Percentiles rank a stretch among this genome's conserved stretches.
These are phyloP conservation scores for Pseudomicrostroma phylloplanum DNA, from an alignment of 1,284 basidiomycete species.

Conservation along the genomic window DNA sequence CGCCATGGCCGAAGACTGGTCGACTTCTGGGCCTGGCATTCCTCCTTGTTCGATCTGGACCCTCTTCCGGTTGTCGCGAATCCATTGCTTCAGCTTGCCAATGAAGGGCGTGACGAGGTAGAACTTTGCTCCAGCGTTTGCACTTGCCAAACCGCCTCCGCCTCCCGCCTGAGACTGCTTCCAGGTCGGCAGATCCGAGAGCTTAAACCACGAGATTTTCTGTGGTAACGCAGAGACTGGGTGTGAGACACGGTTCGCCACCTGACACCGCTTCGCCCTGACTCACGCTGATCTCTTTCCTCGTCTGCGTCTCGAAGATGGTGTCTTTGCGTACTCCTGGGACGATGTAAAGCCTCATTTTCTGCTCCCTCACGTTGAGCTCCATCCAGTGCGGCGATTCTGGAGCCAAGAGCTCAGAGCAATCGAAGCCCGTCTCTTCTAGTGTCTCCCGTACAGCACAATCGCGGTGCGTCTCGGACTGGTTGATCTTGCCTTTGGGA, in stretches of 20 bases:
- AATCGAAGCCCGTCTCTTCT: constrained; percentile 50
- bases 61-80: constrained; percentile 34
- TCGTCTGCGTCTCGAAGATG: constrained; percentile 82
- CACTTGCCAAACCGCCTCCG: constrained; percentile 51
- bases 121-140: constrained; percentile 60
- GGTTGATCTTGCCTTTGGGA: constrained; percentile 98
- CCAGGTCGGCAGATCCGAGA: constrained; percentile 89
- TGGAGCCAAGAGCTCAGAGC: constrained; percentile 27
- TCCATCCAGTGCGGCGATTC: constrained; percentile 64
- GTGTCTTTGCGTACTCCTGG: constrained; percentile 83
- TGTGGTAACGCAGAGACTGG: constrained; percentile 45
- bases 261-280: neutral
- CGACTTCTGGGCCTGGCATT: constrained; percentile 5
- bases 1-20: neutral
- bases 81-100: constrained; percentile 46
- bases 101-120: constrained; percentile 96
- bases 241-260: neutral
- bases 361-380: constrained; percentile 76
- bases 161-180: constrained; percentile 63
- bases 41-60: constrained; percentile 18
- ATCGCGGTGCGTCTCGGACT: constrained; percentile 59
- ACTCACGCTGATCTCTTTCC: constrained; percentile 96
- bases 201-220: constrained; percentile 94
- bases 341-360: constrained; percentile 88
- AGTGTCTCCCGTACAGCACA: constrained; percentile 58